Evolutionary conservation across 306 rosid genomes (phyloP).

Genomic region (Rosa persica): DNA sequence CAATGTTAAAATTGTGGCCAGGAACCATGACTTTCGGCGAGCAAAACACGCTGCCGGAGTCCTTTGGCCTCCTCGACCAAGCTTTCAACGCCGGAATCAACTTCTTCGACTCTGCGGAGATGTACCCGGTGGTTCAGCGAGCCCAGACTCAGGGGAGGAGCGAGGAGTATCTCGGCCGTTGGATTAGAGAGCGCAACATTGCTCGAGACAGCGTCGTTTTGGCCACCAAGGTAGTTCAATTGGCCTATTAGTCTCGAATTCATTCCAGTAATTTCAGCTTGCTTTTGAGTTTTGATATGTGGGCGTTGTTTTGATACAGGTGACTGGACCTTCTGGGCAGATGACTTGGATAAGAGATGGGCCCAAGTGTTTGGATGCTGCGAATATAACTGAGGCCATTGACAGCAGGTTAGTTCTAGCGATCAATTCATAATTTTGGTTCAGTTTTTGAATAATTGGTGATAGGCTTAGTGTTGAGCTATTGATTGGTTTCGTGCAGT

Average conservation of each 20-base stretch:
- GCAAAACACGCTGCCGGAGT: conserved; percentile 62
- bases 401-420: conserved; percentile 54
- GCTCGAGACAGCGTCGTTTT: conserved; percentile 57
- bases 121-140: conserved; percentile 96
- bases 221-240: conserved; percentile 67
- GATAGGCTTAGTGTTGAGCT: conserved; percentile 1
- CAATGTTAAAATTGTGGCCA: conserved; percentile 14
- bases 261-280: neutral
- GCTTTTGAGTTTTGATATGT: neutral
- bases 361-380: conserved; percentile 65
- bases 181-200: conserved; percentile 60
- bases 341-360: conserved; percentile 98
- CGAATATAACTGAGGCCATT: conserved; percentile 67
- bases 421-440: neutral
- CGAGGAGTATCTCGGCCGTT: conserved; percentile 83
- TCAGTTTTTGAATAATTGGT: neutral
- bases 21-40: conserved; percentile 96
- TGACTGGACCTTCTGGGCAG: conserved; percentile 90
- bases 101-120: conserved; percentile 94
- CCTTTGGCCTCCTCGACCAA: conserved; percentile 65
- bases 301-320: conserved; percentile 36
- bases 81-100: conserved; percentile 71
- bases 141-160: conserved; percentile 70
- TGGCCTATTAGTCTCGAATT: neutral
- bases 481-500: conserved; percentile 47